Evolutionary conservation across 768 basidiomycete genomes (phyloP).

Genomic region (Suillus discolor): DNA sequence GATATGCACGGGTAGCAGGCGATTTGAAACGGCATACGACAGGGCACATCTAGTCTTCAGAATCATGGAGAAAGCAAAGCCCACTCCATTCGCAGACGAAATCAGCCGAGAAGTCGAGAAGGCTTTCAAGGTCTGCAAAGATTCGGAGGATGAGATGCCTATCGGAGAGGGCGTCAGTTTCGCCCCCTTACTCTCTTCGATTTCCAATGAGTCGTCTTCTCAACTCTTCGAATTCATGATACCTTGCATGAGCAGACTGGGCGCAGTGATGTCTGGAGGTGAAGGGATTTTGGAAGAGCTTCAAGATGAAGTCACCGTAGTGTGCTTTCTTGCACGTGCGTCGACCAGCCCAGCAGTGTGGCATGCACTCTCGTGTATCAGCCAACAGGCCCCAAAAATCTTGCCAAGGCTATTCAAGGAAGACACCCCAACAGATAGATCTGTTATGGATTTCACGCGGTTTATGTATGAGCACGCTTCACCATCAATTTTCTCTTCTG

Average conservation of each 20-base stretch:
- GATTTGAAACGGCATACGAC: not conserved
- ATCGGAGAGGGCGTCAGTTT: not conserved
- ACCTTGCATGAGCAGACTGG: too few species aligned
- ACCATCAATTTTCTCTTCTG: not conserved
- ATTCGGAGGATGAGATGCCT: not conserved
- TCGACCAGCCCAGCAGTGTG: not conserved
- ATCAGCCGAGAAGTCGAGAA: not conserved
- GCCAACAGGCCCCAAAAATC: not conserved
- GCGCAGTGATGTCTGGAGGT: too few species aligned
- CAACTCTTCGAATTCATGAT: too few species aligned
- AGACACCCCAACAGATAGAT: not conserved
- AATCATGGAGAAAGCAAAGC: constrained; percentile 2
- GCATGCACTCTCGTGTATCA: not conserved
- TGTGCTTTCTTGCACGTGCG: not conserved
- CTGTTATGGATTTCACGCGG: too few species aligned
- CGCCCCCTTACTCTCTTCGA: too few species aligned
- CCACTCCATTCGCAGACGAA: not conserved
- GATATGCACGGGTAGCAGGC: not conserved
- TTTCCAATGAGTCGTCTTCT: too few species aligned
- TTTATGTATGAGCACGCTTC: not conserved
- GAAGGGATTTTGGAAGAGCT: too few species aligned
- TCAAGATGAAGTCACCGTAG: too few species aligned
- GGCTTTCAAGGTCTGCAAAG: not conserved
- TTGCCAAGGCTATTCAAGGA: not conserved
- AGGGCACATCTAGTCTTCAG: not conserved